phyloP scores from a whole-genome alignment of 306 rosid species.

The Castanopsis chinensis region DNA sequence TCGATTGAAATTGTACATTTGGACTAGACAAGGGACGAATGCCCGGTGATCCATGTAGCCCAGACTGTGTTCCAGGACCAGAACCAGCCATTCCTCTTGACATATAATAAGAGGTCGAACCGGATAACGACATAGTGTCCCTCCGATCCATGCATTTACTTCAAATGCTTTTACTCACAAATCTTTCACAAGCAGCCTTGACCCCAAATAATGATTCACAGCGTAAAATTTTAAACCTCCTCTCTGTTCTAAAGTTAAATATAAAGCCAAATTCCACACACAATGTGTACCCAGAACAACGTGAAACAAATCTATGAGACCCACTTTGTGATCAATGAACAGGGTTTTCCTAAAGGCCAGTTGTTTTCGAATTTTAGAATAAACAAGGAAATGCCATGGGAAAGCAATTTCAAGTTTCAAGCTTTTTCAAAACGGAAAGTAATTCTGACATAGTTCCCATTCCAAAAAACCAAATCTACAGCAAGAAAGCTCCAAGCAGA shows the following conservation, averaged over 20 bases:
- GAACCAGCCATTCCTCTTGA: slow-evolving; percentile 63
- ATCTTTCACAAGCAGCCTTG: slow-evolving; percentile 27
- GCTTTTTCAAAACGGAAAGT: background rate
- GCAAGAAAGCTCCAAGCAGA: slow-evolving; percentile 8
- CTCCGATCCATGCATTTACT: slow-evolving; percentile 96
- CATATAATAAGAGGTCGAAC: slow-evolving; percentile 75
- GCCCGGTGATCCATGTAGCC: slow-evolving; percentile 55
- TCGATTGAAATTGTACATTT: slow-evolving; percentile 59
- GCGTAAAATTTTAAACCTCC: slow-evolving; percentile 18
- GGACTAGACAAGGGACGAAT: slow-evolving; percentile 55
- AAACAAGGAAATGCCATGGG: background rate
- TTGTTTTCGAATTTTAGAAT: background rate
- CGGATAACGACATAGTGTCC: slow-evolving; percentile 77
- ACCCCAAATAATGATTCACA: slow-evolving; percentile 21
- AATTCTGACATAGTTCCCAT: slow-evolving; percentile 7
- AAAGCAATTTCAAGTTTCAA: background rate
- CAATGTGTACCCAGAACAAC: slow-evolving; percentile 21
- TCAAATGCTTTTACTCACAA: slow-evolving; percentile 13
- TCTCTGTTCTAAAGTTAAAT: slow-evolving; percentile 40
- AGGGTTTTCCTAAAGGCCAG: slow-evolving; percentile 11
- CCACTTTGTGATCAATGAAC: slow-evolving; percentile 19
- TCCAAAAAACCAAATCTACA: slow-evolving; percentile 17
- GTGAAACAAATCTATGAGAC: slow-evolving; percentile 17
- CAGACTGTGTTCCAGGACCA: slow-evolving; percentile 59
- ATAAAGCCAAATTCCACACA: slow-evolving; percentile 26